Percentiles rank a stretch among this genome's conserved stretches.
phyloP scores from a whole-genome alignment of 495 filamentous ascomycete species.

The Clavariopsis aquatica region DNA sequence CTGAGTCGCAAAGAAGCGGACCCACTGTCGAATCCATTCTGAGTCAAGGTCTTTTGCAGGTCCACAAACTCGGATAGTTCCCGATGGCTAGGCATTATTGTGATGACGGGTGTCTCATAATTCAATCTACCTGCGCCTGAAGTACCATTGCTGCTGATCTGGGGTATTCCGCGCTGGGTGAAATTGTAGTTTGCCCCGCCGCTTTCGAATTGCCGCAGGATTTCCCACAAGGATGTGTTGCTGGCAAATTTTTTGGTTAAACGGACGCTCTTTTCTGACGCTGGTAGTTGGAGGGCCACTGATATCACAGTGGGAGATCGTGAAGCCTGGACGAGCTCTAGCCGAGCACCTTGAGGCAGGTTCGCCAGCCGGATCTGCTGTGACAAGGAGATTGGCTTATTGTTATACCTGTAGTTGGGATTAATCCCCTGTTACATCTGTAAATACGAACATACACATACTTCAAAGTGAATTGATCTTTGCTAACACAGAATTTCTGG shows the following conservation, averaged over 20 bases:
- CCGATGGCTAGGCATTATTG: conserved; percentile 65
- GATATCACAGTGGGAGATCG: conserved; percentile 79
- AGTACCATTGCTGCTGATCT: conserved; percentile 46
- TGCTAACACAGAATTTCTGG: conserved; percentile 67
- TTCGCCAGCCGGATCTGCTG: conserved; percentile 83
- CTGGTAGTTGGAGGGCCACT: conserved; percentile 78
- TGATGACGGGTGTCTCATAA: conserved; percentile 83
- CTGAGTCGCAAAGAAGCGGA: conserved; percentile 73
- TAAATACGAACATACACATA: conserved; percentile 44
- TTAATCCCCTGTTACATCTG: neutral
- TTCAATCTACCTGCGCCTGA: conserved; percentile 72
- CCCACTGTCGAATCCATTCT: conserved; percentile 82
- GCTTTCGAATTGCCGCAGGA: conserved; percentile 85
- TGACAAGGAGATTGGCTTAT: conserved; percentile 81
- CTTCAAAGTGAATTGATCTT: conserved; percentile 81
- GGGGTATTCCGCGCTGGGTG: conserved; percentile 73
- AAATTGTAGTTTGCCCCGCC: conserved; percentile 59
- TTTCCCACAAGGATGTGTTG: conserved; percentile 80
- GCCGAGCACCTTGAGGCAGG: conserved; percentile 79
- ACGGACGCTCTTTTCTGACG: conserved; percentile 65
- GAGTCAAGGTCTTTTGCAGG: conserved; percentile 82
- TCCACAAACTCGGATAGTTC: conserved; percentile 75
- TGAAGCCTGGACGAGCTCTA: conserved; percentile 85
- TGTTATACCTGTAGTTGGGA: conserved; percentile 61
- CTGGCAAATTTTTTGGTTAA: conserved; percentile 80